Conservation (phyloP, 148 eudicot species). For the Diospyros lotus region DNA sequence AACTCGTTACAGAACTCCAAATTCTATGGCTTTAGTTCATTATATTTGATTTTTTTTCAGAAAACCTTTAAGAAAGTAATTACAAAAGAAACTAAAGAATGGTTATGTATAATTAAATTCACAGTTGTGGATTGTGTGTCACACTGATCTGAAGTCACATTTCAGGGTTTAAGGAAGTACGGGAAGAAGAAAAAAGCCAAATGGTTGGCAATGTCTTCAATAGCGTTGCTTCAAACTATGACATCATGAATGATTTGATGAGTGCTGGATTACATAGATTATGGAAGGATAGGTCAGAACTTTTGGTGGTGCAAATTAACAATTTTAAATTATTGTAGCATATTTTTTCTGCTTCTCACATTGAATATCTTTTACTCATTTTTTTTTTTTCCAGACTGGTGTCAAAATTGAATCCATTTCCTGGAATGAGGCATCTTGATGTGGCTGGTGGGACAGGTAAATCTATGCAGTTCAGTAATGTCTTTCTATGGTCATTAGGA, state of each 20-base stretch:
- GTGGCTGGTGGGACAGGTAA: slow-evolving; percentile 98
- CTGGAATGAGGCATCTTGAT: slow-evolving; percentile 97
- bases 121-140: neutral
- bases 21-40: too few relatives aligned
- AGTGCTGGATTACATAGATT: slow-evolving; percentile 84
- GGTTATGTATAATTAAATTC: neutral
- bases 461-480: neutral
- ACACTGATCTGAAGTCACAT: neutral
- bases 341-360: neutral
- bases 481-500: neutral
- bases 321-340: slow-evolving; percentile 8
- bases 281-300: slow-evolving; percentile 86
- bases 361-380: neutral
- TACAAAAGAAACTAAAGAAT: too few relatives aligned
- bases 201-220: slow-evolving; percentile 91
- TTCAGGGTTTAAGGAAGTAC: slow-evolving; percentile 85
- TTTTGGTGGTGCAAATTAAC: slow-evolving; percentile 8
- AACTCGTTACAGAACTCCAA: neutral
- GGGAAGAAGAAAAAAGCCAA: slow-evolving; percentile 82
- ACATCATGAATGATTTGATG: slow-evolving; percentile 96
- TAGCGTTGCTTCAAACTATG: slow-evolving; percentile 83
- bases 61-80: too few relatives aligned
- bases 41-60: too few relatives aligned
- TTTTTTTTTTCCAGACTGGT: slow-evolving; percentile 56
- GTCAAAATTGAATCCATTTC: slow-evolving; percentile 85